phyloP scores from a whole-genome alignment of 2,329 filamentous ascomycete genomes.

The Fusarium kyushuense region DNA sequence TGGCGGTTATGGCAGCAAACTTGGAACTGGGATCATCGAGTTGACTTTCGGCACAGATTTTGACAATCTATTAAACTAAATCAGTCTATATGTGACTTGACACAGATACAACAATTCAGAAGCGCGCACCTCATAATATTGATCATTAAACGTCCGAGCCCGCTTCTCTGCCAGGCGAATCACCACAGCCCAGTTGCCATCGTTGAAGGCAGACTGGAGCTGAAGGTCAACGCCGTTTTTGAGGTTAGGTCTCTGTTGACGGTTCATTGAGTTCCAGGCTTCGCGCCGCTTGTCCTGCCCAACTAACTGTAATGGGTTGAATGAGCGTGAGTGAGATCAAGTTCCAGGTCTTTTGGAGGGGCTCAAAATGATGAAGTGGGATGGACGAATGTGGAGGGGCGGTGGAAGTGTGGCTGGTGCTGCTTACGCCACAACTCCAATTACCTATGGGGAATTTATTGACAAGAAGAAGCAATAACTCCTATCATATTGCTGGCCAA shows the following conservation, averaged over 20 bases:
- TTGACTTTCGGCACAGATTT: conserved; percentile 64
- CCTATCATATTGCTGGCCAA: background rate
- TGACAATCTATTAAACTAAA: conserved; percentile 55
- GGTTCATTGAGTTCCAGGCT: conserved; percentile 49
- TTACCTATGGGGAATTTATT: background rate
- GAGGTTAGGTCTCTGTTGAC: conserved; percentile 54
- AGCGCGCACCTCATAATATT: conserved; percentile 65
- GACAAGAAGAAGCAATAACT: background rate
- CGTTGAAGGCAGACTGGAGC: conserved; percentile 67
- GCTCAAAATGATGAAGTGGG: conserved; percentile 43
- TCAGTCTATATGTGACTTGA: conserved; percentile 14
- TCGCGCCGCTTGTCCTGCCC: conserved; percentile 16
- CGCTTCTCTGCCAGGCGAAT: conserved; percentile 66
- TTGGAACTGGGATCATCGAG: conserved; percentile 63
- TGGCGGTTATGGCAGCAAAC: conserved; percentile 57
- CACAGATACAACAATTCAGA: background rate
- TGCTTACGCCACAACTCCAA: conserved; percentile 16
- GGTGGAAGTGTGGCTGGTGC: conserved; percentile 21
- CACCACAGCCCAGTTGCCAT: conserved; percentile 65
- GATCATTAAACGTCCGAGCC: conserved; percentile 62
- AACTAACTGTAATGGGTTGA: conserved; percentile 27
- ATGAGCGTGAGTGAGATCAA: conserved; percentile 31
- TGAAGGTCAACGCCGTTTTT: conserved; percentile 65
- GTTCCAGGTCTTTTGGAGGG: conserved; percentile 39
- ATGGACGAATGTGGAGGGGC: conserved; percentile 31